Percentiles rank a stretch among this genome's conserved stretches.
Conservation (phyloP, 2,329 filamentous ascomycete species). For the Aureobasidium musti region DNA sequence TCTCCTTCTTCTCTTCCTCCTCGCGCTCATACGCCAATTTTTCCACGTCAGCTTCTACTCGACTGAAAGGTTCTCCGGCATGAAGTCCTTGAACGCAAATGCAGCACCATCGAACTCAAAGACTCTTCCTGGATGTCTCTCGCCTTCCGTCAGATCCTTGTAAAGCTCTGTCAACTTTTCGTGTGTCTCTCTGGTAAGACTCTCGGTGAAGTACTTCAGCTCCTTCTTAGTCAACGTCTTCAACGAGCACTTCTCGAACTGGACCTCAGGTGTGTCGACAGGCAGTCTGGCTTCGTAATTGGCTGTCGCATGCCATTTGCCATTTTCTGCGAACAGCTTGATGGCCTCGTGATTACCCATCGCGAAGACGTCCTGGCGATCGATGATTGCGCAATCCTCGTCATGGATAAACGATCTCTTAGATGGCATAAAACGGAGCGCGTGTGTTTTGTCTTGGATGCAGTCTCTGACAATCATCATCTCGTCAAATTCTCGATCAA, state of each 20-base stretch:
- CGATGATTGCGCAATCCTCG: not conserved
- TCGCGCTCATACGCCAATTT: too few relatives aligned
- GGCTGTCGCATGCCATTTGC: not conserved
- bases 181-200: not conserved
- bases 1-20: not conserved
- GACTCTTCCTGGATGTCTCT: not conserved
- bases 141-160: not conserved
- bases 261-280: not conserved
- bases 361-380: not conserved
- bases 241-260: not conserved
- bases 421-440: not conserved
- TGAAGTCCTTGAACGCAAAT: slow-evolving; percentile 5
- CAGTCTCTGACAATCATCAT: slow-evolving; percentile 13
- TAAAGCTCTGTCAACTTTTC: not conserved
- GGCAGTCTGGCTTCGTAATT: slow-evolving; percentile 10
- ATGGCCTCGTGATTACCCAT: not conserved
- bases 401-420: not conserved
- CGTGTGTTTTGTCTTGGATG: not conserved
- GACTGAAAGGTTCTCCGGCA: not conserved
- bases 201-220: not conserved
- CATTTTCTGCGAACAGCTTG: not conserved
- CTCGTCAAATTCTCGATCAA: not conserved
- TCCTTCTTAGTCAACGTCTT: not conserved
- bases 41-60: not conserved
- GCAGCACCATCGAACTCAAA: slow-evolving; percentile 14